A percentile compares a stretch with the other conserved stretches of the same genome.
These are phyloP conservation scores for Isoetes taiwanensis DNA, from an alignment of 75 land plant species.

Conservation along the genomic window DNA sequence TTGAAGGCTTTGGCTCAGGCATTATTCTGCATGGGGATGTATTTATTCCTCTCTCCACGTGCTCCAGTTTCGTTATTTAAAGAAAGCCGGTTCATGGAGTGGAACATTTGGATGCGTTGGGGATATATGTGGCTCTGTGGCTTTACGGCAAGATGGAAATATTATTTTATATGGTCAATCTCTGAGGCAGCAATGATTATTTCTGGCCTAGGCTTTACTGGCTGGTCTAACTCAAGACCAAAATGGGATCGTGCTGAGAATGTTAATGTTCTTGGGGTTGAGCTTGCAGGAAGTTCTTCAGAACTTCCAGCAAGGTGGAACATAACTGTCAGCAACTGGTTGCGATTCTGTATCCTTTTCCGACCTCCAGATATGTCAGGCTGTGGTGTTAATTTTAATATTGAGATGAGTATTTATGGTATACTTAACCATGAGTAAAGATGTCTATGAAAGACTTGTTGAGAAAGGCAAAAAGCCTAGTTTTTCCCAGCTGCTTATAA, in stretches of 20 bases:
- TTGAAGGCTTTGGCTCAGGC: slow-evolving; percentile 63
- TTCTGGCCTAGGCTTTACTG: slow-evolving; percentile 90
- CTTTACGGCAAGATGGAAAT: slow-evolving; percentile 94
- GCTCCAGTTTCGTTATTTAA: slow-evolving; percentile 54
- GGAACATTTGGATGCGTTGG: slow-evolving; percentile 71
- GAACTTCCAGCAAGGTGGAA: slow-evolving; percentile 85
- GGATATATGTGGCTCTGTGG: slow-evolving; percentile 72
- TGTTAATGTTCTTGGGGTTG: slow-evolving; percentile 87
- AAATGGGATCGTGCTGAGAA: slow-evolving; percentile 88
- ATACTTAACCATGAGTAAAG: slow-evolving; percentile 21
- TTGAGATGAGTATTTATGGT: too few species aligned
- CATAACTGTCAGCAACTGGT: slow-evolving; percentile 98
- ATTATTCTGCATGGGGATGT: slow-evolving; percentile 69
- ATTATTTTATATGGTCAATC: slow-evolving; percentile 97
- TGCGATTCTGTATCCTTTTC: slow-evolving; percentile 70
- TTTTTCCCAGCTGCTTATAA: slow-evolving; percentile 72
- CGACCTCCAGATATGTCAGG: too few species aligned
- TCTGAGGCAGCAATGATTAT: slow-evolving; percentile 77
- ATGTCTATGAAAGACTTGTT: slow-evolving; percentile 94
- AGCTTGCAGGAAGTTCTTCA: slow-evolving; percentile 76
- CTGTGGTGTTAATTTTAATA: too few species aligned
- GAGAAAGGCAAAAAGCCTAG: slow-evolving; percentile 81
- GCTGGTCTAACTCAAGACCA: slow-evolving; percentile 81
- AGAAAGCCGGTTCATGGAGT: slow-evolving; percentile 52
- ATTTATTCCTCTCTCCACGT: slow-evolving; percentile 51